A percentile compares a stretch with the other conserved stretches of the same genome.
These are phyloP conservation scores for Xylariaceae sp. DNA, from an alignment of 2,329 filamentous ascomycete genomes.

Conservation along the genomic window DNA sequence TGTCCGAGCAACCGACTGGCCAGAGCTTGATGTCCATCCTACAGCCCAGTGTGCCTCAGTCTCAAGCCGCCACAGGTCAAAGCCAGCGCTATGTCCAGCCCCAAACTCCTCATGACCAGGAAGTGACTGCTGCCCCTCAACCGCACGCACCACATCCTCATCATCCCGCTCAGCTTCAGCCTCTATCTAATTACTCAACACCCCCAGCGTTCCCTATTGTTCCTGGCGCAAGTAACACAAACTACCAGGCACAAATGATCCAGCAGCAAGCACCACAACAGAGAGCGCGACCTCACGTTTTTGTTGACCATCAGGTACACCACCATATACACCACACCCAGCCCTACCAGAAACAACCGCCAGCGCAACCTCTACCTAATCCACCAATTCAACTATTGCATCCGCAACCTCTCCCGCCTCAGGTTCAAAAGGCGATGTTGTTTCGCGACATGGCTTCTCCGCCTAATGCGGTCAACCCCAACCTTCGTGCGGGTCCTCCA, in stretches of 20 bases:
- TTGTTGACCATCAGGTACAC: slow-evolving; percentile 19
- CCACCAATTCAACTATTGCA: slow-evolving; percentile 35
- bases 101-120: slow-evolving; percentile 52
- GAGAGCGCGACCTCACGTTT: slow-evolving; percentile 25
- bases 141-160: slow-evolving; percentile 58
- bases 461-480: slow-evolving; percentile 25
- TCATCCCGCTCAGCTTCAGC: slow-evolving; percentile 45
- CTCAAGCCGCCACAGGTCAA: slow-evolving; percentile 22
- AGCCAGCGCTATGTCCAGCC: slow-evolving; percentile 4
- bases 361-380: slow-evolving; percentile 28
- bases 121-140: slow-evolving; percentile 44
- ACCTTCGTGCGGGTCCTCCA: slow-evolving; percentile 11
- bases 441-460: slow-evolving; percentile 37
- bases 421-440: slow-evolving; percentile 52
- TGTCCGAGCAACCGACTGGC: slow-evolving; percentile 40
- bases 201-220: slow-evolving; percentile 49
- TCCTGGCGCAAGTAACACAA: slow-evolving; percentile 14
- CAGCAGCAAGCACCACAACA: slow-evolving; percentile 18
- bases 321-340: slow-evolving; percentile 11
- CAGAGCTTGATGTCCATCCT: slow-evolving; percentile 52
- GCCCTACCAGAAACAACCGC: slow-evolving; percentile 1
- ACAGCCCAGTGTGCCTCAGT: slow-evolving; percentile 34
- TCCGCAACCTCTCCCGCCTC: slow-evolving; percentile 51
- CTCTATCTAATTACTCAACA: slow-evolving; percentile 42
- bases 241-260: slow-evolving; percentile 9